These are phyloP conservation scores for Leccinum disarticulatum DNA, from an alignment of 768 basidiomycete genomes.

Conservation along the genomic window DNA sequence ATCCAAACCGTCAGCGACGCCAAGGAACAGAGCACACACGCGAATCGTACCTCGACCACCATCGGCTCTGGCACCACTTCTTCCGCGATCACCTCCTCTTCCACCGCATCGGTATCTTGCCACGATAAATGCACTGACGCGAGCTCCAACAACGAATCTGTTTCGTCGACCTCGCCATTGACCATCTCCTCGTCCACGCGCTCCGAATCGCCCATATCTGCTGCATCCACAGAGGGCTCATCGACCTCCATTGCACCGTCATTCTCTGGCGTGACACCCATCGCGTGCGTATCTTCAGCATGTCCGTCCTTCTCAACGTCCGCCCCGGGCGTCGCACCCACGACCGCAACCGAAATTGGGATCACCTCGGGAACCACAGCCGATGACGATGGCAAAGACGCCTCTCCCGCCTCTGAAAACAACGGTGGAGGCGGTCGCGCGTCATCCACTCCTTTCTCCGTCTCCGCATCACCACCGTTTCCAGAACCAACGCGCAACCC, in stretches of 20 bases:
- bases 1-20: conserved; percentile 2
- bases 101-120: background rate
- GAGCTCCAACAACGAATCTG: conserved; percentile 23
- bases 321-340: background rate
- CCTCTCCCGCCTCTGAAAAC: background rate
- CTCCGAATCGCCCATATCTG: background rate
- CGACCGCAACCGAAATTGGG: background rate
- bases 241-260: background rate
- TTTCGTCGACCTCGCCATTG: conserved; percentile 10
- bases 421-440: background rate
- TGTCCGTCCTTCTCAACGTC: background rate
- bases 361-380: background rate
- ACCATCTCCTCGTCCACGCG: background rate
- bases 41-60: conserved; percentile 13
- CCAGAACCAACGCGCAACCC: background rate
- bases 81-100: background rate
- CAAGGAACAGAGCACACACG: background rate
- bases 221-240: background rate
- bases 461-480: too few relatives aligned
- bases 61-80: background rate
- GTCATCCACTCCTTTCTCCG: background rate
- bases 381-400: background rate
- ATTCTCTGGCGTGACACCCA: background rate
- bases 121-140: conserved; percentile 25
- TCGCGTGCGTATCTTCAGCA: background rate